Percentiles rank a stretch among this genome's conserved stretches.
phyloP scores from a whole-genome alignment of 106 monocot genomes.

The Dioscorea alata region DNA sequence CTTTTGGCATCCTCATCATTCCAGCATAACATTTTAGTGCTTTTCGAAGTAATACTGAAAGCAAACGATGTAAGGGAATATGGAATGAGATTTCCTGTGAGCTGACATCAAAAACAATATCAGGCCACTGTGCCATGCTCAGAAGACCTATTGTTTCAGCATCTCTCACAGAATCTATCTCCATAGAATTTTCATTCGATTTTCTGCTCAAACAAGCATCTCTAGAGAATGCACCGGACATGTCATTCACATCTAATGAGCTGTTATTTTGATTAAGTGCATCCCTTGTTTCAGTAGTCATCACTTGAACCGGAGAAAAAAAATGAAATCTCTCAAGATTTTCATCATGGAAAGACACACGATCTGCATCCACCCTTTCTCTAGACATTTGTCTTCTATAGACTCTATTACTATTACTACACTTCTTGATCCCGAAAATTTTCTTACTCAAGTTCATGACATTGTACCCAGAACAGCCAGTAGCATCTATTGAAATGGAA shows the following conservation, averaged over 20 bases:
- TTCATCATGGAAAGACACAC: constrained; percentile 1
- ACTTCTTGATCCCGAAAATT: constrained; percentile 22
- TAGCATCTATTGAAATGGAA: constrained; percentile 10
- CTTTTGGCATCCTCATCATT: constrained; percentile 2
- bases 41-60: constrained; percentile 58
- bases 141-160: constrained; percentile 33
- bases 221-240: not conserved
- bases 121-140: constrained; percentile 52
- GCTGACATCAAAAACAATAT: constrained; percentile 67
- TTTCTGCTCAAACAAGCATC: not conserved
- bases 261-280: not conserved
- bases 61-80: constrained; percentile 89
- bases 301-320: not conserved
- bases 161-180: constrained; percentile 24
- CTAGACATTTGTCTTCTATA: constrained; percentile 5
- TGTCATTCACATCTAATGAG: too few relatives aligned
- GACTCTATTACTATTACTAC: constrained; percentile 5
- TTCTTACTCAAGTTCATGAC: constrained; percentile 32
- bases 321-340: not conserved
- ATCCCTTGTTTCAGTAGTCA: not conserved
- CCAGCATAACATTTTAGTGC: constrained; percentile 48
- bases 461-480: constrained; percentile 8
- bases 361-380: constrained; percentile 5
- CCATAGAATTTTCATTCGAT: constrained; percentile 22
- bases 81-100: constrained; percentile 90